A percentile compares a stretch with the other conserved stretches of the same genome.
Conservation (phyloP, 208 protist genomes). For the Acanthamoeba polyphaga region DNA sequence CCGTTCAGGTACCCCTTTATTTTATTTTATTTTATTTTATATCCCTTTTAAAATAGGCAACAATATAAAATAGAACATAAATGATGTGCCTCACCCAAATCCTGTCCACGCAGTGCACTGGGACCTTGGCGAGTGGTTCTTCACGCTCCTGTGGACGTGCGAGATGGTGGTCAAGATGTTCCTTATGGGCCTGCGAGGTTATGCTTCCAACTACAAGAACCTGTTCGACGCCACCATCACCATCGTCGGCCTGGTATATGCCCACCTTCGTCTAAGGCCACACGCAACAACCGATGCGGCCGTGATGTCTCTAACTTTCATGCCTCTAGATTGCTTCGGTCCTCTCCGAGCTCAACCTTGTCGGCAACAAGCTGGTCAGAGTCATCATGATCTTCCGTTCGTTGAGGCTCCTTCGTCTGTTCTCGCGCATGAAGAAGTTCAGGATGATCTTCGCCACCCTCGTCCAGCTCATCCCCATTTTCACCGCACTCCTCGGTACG, state of each 20-base stretch:
- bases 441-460: conserved; percentile 54
- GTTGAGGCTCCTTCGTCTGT: conserved; percentile 38
- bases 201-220: conserved; percentile 31
- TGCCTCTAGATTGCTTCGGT: not conserved
- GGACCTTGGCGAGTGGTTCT: conserved; percentile 19
- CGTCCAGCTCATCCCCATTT: conserved; percentile 48
- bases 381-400: conserved; percentile 54
- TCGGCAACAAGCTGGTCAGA: conserved; percentile 19
- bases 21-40: too few relatives aligned
- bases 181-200: conserved; percentile 27
- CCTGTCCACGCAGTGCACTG: conserved; percentile 5
- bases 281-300: not conserved
- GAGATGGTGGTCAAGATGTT: conserved; percentile 42
- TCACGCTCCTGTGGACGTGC: conserved; percentile 17
- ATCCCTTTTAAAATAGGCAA: too few relatives aligned
- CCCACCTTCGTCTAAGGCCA: not conserved
- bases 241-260: not conserved
- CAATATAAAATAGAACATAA: too few relatives aligned
- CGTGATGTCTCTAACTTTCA: too few relatives aligned
- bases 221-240: conserved; percentile 41
- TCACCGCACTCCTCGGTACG: conserved; percentile 18
- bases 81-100: too few relatives aligned
- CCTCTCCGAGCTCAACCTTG: conserved; percentile 12
- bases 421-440: conserved; percentile 63
- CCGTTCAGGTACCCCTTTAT: not conserved